Evolutionary conservation across 169 alveolate genomes (phyloP).

Genomic region (Babesia ovata): DNA sequence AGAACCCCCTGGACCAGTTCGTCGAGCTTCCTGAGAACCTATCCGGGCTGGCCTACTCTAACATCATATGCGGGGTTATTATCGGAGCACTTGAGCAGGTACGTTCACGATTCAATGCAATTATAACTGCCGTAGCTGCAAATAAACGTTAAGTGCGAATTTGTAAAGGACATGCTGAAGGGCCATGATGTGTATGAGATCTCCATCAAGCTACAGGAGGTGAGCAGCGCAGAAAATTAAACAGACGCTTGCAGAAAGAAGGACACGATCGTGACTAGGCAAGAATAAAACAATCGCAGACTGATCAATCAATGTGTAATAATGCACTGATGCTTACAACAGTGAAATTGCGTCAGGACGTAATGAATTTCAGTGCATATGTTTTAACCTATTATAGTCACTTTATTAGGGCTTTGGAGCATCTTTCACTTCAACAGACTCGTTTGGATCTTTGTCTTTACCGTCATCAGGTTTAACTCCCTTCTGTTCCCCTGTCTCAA

Average conservation of each 20-base stretch:
- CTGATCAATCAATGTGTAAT: not conserved
- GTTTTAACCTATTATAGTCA: no score
- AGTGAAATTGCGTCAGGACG: not conserved
- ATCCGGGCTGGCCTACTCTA: conserved; percentile 72
- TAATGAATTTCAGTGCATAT: no score
- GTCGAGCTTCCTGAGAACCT: conserved; percentile 77
- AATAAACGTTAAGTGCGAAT: conserved; percentile 76
- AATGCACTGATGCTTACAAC: no score
- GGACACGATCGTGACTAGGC: not conserved
- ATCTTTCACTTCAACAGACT: no score
- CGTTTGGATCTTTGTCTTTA: no score
- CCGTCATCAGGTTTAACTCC: no score
- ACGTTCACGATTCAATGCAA: not conserved
- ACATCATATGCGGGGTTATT: conserved; percentile 76
- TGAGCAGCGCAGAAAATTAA: not conserved
- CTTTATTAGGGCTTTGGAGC: no score
- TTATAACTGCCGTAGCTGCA: conserved; percentile 58
- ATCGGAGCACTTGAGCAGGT: conserved; percentile 82
- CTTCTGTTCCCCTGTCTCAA: no score
- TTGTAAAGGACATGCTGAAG: conserved; percentile 80
- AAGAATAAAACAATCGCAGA: not conserved
- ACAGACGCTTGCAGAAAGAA: not conserved
- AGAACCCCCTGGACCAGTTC: conserved; percentile 79
- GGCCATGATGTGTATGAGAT: conserved; percentile 76
- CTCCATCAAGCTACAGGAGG: conserved; percentile 74